Evolutionary conservation across 2,329 filamentous ascomycete genomes (phyloP).

Genomic region (Cladosporium colombiae): DNA sequence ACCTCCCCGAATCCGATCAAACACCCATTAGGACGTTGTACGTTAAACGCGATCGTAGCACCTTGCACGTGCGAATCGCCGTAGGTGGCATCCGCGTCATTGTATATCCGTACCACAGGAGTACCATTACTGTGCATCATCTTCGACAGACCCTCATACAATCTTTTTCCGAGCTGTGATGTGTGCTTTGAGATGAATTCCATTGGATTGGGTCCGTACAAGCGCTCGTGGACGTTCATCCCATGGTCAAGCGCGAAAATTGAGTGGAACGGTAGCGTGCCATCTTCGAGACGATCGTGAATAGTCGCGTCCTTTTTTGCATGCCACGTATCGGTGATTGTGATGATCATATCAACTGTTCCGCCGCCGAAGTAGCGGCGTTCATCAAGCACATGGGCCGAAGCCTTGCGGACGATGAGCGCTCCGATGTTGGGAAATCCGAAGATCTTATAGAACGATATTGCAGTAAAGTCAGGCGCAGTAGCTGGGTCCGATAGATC

Average conservation of each 20-base stretch:
- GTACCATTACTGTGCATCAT: conserved; percentile 58
- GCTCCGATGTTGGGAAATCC: conserved; percentile 65
- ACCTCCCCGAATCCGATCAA: conserved; percentile 60
- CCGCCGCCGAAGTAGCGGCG: conserved; percentile 69
- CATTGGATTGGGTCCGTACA: conserved; percentile 62
- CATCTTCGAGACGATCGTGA: conserved; percentile 66
- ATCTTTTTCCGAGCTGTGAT: conserved; percentile 50
- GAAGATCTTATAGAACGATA: conserved; percentile 68
- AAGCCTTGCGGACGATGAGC: conserved; percentile 57
- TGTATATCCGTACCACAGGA: conserved; percentile 57
- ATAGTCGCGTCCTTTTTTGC: conserved; percentile 55
- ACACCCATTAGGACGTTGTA: conserved; percentile 54
- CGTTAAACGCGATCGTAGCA: conserved; percentile 65
- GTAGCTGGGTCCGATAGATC: conserved; percentile 53
- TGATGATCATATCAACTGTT: conserved; percentile 62
- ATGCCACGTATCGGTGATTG: conserved; percentile 56
- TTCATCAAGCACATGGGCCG: conserved; percentile 56
- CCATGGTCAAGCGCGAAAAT: conserved; percentile 64
- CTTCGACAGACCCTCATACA: conserved; percentile 51
- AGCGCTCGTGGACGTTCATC: conserved; percentile 55
- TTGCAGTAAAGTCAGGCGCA: conserved; percentile 62
- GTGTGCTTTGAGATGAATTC: conserved; percentile 61
- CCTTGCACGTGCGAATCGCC: conserved; percentile 58
- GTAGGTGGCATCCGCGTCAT: conserved; percentile 51
- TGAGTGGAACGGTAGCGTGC: conserved; percentile 65